Evolutionary conservation across 2,329 filamentous ascomycete species (phyloP).

Genomic region (Arthrobotrys conoides): DNA sequence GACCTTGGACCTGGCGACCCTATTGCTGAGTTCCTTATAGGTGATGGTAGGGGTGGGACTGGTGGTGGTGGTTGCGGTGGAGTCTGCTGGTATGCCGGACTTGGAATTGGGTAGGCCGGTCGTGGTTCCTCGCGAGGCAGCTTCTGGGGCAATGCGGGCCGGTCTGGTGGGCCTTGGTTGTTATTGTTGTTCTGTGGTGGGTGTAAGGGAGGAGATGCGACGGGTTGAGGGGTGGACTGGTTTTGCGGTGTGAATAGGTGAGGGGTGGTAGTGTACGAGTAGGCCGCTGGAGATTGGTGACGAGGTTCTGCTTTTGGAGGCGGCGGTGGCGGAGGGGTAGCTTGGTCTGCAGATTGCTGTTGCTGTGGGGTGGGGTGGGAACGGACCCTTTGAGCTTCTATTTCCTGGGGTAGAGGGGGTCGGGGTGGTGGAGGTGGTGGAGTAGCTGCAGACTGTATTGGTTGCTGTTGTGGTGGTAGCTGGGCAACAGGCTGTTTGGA

Average conservation of each 20-base stretch:
- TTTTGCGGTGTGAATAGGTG: conserved; percentile 64
- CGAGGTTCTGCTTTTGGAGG: conserved; percentile 52
- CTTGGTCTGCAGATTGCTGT: conserved; percentile 64
- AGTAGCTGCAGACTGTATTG: conserved; percentile 65
- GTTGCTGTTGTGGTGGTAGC: conserved; percentile 27
- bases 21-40: conserved; percentile 26
- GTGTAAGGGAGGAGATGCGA: conserved; percentile 62
- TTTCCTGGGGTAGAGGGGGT: conserved; percentile 79
- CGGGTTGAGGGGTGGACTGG: conserved; percentile 61
- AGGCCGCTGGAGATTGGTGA: conserved; percentile 18
- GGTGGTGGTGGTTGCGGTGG: conserved; percentile 64
- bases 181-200: conserved; percentile 60
- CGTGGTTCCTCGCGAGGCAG: conserved; percentile 29
- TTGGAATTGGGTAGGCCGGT: conserved; percentile 5
- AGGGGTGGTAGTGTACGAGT: conserved; percentile 57
- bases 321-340: conserved; percentile 46
- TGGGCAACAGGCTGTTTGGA: conserved; percentile 74
- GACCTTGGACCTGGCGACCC: conserved; percentile 53
- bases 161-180: conserved; percentile 40
- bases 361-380: conserved; percentile 64
- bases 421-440: conserved; percentile 77
- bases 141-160: conserved; percentile 51
- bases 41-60: conserved; percentile 63
- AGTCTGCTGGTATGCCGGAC: conserved; percentile 60
- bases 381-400: conserved; percentile 67